Evolutionary conservation across 768 basidiomycete genomes (phyloP).

Genomic region (Dentipellis sp.): DNA sequence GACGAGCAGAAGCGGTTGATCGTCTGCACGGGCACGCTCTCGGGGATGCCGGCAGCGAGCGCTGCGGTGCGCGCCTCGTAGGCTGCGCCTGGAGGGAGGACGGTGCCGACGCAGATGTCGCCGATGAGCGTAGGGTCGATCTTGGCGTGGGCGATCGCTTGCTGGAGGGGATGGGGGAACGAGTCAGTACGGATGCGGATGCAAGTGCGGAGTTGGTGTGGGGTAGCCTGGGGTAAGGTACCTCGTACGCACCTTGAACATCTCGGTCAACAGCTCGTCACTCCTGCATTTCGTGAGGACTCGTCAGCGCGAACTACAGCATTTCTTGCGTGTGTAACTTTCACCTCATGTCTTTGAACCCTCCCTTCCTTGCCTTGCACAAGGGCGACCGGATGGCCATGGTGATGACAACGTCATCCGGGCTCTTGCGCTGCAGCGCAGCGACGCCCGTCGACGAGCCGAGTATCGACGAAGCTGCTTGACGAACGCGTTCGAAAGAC

Average conservation of each 20-base stretch:
- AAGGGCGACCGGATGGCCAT: conserved; percentile 72
- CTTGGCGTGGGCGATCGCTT: conserved; percentile 46
- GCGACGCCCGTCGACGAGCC: conserved; percentile 34
- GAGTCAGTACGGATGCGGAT: conserved; percentile 2
- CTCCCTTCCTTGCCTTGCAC: conserved; percentile 72
- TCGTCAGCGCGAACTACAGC: not conserved
- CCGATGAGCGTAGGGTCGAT: conserved; percentile 59
- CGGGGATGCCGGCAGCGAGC: conserved; percentile 74
- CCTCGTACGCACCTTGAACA: conserved; percentile 50
- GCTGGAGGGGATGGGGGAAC: conserved; percentile 25
- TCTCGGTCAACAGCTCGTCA: conserved; percentile 75
- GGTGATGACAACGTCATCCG: conserved; percentile 77
- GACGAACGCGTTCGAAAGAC: conserved; percentile 44
- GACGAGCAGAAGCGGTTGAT: conserved; percentile 80
- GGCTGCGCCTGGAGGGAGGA: conserved; percentile 51
- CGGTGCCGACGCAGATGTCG: conserved; percentile 77
- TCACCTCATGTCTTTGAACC: conserved; percentile 59
- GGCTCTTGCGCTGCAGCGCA: conserved; percentile 45
- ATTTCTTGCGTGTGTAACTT: conserved; percentile 12
- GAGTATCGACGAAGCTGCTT: conserved; percentile 52
- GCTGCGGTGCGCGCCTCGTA: conserved; percentile 71
- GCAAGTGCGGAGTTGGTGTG: not conserved
- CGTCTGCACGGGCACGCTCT: conserved; percentile 62
- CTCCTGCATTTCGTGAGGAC: conserved; percentile 30
- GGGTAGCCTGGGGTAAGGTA: conserved; percentile 5